Evolutionary conservation across 176 grass and related monocot species (phyloP).

Genomic region (Dendrocalamus sinicus): DNA sequence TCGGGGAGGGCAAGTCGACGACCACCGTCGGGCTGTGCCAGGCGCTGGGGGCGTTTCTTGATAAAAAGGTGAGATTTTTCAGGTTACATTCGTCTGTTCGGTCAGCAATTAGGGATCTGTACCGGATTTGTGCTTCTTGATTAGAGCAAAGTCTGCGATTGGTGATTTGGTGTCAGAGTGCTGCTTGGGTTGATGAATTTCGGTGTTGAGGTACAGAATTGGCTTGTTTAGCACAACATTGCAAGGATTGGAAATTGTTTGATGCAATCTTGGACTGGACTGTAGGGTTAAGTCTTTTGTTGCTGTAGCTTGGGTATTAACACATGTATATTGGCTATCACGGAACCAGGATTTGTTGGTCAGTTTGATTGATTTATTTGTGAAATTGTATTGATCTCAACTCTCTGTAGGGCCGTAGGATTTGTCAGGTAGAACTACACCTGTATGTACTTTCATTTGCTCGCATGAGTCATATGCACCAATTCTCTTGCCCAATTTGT

Average conservation of each 20-base stretch:
- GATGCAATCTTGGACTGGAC: neutral
- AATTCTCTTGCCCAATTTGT: neutral
- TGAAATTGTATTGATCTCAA: neutral
- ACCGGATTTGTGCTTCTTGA: neutral
- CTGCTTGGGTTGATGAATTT: neutral
- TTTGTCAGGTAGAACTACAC: neutral
- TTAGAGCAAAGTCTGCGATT: neutral
- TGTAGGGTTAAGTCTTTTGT: neutral
- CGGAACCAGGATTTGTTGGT: neutral
- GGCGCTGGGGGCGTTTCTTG: slow-evolving; percentile 88
- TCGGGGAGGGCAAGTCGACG: slow-evolving; percentile 93
- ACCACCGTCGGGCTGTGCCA: slow-evolving; percentile 94
- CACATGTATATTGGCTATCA: neutral
- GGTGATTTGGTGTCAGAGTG: neutral
- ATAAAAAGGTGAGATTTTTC: slow-evolving; percentile 69
- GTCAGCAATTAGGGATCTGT: neutral
- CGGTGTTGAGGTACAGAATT: neutral
- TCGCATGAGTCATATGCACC: neutral
- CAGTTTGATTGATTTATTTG: neutral
- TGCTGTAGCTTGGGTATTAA: neutral
- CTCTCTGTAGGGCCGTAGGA: neutral
- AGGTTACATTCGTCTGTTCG: neutral
- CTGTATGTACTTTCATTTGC: neutral
- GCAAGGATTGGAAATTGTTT: neutral
- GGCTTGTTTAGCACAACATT: neutral